Evolutionary conservation across 371 early-diverging fungal genomes (phyloP).

Genomic region (Mucor racemosus): DNA sequence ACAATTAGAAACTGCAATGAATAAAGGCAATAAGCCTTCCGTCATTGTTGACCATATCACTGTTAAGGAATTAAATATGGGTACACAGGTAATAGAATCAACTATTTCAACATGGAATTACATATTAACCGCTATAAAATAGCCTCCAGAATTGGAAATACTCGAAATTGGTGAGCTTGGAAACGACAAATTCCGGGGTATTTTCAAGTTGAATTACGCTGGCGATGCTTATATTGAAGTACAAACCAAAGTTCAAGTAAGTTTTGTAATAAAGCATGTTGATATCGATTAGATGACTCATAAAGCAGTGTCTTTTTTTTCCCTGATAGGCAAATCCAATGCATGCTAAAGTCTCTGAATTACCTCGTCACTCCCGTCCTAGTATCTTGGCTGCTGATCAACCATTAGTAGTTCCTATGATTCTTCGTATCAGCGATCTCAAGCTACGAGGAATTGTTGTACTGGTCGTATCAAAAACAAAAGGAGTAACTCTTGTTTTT

Average conservation of each 20-base stretch:
- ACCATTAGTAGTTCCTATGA: conserved; percentile 96
- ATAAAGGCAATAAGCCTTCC: conserved; percentile 89
- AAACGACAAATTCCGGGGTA: conserved; percentile 91
- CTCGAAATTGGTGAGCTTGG: conserved; percentile 96
- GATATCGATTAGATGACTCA: no score
- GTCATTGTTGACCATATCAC: conserved; percentile 90
- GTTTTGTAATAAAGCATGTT: not conserved
- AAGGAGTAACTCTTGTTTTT: conserved; percentile 94
- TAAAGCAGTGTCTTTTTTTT: no score
- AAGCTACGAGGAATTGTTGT: conserved; percentile 92
- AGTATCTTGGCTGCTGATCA: conserved; percentile 86
- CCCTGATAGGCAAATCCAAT: conserved; percentile 77
- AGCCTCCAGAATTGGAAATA: conserved; percentile 97
- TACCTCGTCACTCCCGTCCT: conserved; percentile 67
- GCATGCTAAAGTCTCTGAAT: conserved; percentile 62
- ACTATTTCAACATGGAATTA: not conserved
- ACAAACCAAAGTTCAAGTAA: conserved; percentile 93
- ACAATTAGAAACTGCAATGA: conserved; percentile 88
- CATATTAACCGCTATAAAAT: not conserved
- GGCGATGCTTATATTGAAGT: conserved; percentile 94
- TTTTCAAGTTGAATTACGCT: conserved; percentile 91
- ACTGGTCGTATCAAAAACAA: conserved; percentile 87
- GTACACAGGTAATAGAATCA: conserved; percentile 71
- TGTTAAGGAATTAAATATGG: conserved; percentile 93
- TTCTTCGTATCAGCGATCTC: conserved; percentile 87